Percentiles rank a stretch among this genome's conserved stretches.
Evolutionary conservation across 2,329 filamentous ascomycete genomes (phyloP).

Genomic region (Colletotrichum chlorophyti): DNA sequence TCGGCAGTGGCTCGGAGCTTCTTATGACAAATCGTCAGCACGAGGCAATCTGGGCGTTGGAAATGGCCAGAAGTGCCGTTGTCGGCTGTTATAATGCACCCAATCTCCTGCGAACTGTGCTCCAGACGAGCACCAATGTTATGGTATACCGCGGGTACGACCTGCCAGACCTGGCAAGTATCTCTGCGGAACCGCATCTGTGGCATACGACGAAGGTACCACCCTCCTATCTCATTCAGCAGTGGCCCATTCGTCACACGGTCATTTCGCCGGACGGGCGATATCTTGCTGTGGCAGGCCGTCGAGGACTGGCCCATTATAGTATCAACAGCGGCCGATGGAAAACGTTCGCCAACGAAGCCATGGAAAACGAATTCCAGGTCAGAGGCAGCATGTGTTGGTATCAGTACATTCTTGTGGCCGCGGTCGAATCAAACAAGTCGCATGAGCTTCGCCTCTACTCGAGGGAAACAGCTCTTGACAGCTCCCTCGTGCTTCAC

Average conservation of each 20-base stretch:
- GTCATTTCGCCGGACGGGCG: slow-evolving; percentile 91
- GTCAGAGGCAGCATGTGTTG: slow-evolving; percentile 98
- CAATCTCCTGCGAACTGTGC: slow-evolving; percentile 86
- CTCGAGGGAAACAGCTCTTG: slow-evolving; percentile 83
- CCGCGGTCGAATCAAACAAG: slow-evolving; percentile 85
- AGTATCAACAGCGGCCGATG: slow-evolving; percentile 92
- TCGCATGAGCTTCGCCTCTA: slow-evolving; percentile 90
- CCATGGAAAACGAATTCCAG: slow-evolving; percentile 86
- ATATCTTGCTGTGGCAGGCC: slow-evolving; percentile 95
- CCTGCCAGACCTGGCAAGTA: slow-evolving; percentile 85
- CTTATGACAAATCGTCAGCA: slow-evolving; percentile 75
- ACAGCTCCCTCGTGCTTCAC: slow-evolving; percentile 76
- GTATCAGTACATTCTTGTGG: slow-evolving; percentile 95
- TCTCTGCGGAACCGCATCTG: slow-evolving; percentile 90
- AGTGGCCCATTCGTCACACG: slow-evolving; percentile 90
- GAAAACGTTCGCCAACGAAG: slow-evolving; percentile 88
- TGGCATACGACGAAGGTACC: slow-evolving; percentile 95
- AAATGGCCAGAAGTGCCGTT: slow-evolving; percentile 93
- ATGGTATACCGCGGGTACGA: slow-evolving; percentile 96
- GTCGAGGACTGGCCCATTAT: slow-evolving; percentile 91
- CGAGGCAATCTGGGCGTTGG: slow-evolving; percentile 83
- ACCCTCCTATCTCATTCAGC: slow-evolving; percentile 81
- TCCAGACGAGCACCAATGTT: slow-evolving; percentile 87
- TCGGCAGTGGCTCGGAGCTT: slow-evolving; percentile 86
- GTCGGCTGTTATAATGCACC: slow-evolving; percentile 90